A percentile compares a stretch with the other conserved stretches of the same genome.
These are phyloP conservation scores for Lodderomyces orthopsilosis DNA, from an alignment of 1,139 yeast species.

Conservation along the genomic window DNA sequence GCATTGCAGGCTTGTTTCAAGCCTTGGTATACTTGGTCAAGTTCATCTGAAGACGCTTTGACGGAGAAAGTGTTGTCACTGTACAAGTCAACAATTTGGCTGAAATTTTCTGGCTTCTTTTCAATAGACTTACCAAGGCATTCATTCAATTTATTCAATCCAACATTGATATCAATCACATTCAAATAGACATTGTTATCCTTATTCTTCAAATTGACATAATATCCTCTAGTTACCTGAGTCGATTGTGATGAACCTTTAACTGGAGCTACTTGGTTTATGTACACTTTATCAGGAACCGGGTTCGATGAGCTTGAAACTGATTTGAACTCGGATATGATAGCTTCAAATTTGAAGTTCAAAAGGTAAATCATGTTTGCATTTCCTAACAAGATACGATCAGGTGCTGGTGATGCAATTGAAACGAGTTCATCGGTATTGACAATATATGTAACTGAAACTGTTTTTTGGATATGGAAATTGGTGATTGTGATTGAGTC, in stretches of 20 bases:
- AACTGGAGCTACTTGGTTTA: constrained; percentile 39
- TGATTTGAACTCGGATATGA: constrained; percentile 35
- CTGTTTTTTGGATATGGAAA: constrained; percentile 19
- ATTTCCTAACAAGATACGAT: constrained; percentile 43
- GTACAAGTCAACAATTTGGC: constrained; percentile 24
- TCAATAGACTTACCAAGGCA: constrained; percentile 65
- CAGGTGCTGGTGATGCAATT: constrained; percentile 38
- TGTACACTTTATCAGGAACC: constrained; percentile 24
- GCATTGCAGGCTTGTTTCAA: constrained; percentile 20
- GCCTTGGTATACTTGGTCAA: constrained; percentile 22
- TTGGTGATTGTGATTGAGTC: constrained; percentile 21
- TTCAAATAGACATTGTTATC: constrained; percentile 45
- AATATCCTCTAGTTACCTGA: constrained; percentile 42
- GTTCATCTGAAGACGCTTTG: constrained; percentile 21
- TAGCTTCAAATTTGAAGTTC: constrained; percentile 44
- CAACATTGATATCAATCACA: constrained; percentile 57
- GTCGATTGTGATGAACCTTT: constrained; percentile 42
- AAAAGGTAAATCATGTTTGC: constrained; percentile 39
- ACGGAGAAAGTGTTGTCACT: constrained; percentile 20
- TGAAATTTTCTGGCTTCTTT: constrained; percentile 21
- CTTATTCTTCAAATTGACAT: constrained; percentile 39
- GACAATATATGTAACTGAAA: constrained; percentile 22
- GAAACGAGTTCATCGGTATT: constrained; percentile 18
- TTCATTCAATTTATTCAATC: constrained; percentile 68
- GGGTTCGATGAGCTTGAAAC: constrained; percentile 13